These are phyloP conservation scores for Marchantia polymorpha DNA, from an alignment of 225 moss, liverwort and hornwort species.

Conservation along the genomic window DNA sequence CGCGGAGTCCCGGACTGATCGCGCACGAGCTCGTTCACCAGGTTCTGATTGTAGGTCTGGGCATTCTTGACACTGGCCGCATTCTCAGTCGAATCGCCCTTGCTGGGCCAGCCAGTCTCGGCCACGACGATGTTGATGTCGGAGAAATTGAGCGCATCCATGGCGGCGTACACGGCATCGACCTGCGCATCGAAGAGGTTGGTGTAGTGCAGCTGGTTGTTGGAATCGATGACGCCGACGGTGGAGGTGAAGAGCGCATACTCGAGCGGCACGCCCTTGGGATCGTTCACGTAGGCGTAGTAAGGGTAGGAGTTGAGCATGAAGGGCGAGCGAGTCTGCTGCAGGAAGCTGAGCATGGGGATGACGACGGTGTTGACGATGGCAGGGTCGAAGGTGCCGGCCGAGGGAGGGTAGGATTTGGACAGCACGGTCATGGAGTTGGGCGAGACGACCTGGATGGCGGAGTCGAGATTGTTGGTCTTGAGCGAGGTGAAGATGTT, in stretches of 20 bases:
- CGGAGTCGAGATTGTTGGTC: constrained; percentile 10
- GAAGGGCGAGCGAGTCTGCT: constrained; percentile 50
- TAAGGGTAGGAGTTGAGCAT: constrained; percentile 84
- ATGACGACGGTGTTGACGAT: constrained; percentile 29
- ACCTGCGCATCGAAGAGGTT: constrained; percentile 81
- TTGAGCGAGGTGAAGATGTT: constrained; percentile 34
- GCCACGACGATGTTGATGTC: constrained; percentile 54
- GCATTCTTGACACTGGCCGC: constrained; percentile 62
- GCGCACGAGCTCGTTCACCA: constrained; percentile 50
- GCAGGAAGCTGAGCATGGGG: constrained; percentile 54
- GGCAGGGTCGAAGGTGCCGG: constrained; percentile 27
- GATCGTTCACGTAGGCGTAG: constrained; percentile 58
- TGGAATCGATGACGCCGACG: constrained; percentile 46
- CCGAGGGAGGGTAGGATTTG: constrained; percentile 39
- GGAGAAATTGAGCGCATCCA: constrained; percentile 55
- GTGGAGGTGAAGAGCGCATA: constrained; percentile 71
- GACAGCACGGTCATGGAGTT: constrained; percentile 43
- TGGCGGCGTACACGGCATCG: constrained; percentile 71
- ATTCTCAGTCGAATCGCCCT: constrained; percentile 46
- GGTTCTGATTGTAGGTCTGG: constrained; percentile 56
- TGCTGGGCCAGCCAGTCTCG: constrained; percentile 82
- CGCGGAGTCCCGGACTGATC: constrained; percentile 54
- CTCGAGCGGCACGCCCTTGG: constrained; percentile 47
- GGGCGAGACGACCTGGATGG: constrained; percentile 35
- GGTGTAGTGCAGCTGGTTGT: constrained; percentile 51